phyloP scores from a whole-genome alignment of 139 green algal genomes.

The Nannochloris sp. region DNA sequence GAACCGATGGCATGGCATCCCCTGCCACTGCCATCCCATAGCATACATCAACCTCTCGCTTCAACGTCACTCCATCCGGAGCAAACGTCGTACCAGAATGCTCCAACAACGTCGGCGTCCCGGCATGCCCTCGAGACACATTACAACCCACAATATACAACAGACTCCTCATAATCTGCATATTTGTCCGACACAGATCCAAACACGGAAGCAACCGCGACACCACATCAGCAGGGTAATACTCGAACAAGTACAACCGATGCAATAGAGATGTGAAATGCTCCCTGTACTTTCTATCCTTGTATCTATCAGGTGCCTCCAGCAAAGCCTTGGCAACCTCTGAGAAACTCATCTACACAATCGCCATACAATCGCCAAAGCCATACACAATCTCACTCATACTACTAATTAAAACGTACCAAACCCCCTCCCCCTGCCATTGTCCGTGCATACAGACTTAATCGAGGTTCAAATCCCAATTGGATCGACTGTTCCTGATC shows the following conservation, averaged over 20 bases:
- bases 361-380: too few relatives aligned
- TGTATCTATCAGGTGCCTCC: conserved; percentile 10
- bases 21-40: background rate
- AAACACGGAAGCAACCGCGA: conserved; percentile 14
- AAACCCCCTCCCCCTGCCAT: too few relatives aligned
- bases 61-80: background rate
- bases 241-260: conserved; percentile 24
- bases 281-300: conserved; percentile 12
- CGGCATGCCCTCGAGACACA: conserved; percentile 9
- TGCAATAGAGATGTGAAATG: conserved; percentile 11
- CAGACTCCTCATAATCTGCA: conserved; percentile 11
- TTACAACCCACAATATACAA: conserved; percentile 15
- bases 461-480: too few relatives aligned
- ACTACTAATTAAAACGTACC: too few relatives aligned
- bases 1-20: background rate
- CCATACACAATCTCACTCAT: too few relatives aligned
- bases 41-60: background rate
- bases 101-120: conserved; percentile 31
- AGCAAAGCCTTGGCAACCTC: conserved; percentile 15
- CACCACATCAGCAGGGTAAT: conserved; percentile 18
- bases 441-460: too few relatives aligned
- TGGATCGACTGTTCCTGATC: too few relatives aligned
- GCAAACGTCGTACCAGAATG: conserved; percentile 2
- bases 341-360: conserved; percentile 14
- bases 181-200: conserved; percentile 13